A percentile compares a stretch with the other conserved stretches of the same genome.
Conservation (phyloP, 257 asterid genomes). For the Plectranthus barbatus region DNA sequence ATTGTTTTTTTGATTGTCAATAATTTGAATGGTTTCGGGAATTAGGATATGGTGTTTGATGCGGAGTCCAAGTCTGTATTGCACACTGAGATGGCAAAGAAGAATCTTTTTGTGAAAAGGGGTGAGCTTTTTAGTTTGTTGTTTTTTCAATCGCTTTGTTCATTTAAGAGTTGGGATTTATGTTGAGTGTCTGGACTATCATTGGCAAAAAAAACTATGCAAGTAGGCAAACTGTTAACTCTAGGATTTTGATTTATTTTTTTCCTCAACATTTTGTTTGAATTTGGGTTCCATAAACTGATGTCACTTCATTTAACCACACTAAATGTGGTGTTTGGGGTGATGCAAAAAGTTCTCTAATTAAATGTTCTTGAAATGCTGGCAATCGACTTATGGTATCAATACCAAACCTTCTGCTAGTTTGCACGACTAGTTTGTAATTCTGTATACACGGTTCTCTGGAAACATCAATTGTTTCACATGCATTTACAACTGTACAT, state of each 20-base stretch:
- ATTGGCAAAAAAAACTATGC: neutral
- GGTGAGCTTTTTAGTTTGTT: constrained; percentile 37
- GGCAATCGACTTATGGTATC: neutral
- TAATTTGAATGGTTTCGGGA: neutral
- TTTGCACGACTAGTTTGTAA: neutral
- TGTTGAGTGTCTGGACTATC: neutral
- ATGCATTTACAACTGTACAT: neutral
- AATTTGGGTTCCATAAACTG: neutral
- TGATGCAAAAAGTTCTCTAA: neutral
- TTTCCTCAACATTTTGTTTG: neutral
- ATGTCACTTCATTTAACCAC: neutral
- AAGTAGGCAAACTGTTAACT: neutral
- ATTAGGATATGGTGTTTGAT: constrained; percentile 87
- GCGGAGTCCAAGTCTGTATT: constrained; percentile 70
- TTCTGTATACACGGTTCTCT: neutral
- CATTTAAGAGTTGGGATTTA: neutral
- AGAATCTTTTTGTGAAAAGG: constrained; percentile 94
- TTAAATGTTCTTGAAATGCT: neutral
- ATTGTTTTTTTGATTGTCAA: neutral
- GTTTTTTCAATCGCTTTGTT: neutral
- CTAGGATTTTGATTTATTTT: no score
- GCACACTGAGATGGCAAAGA: constrained; percentile 99
- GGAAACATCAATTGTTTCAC: neutral
- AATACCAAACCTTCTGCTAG: neutral
- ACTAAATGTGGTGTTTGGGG: neutral